Percentiles rank a stretch among this genome's conserved stretches.
These are phyloP conservation scores for Euphrasia confusa DNA, from an alignment of 257 asterid species.

Conservation along the genomic window DNA sequence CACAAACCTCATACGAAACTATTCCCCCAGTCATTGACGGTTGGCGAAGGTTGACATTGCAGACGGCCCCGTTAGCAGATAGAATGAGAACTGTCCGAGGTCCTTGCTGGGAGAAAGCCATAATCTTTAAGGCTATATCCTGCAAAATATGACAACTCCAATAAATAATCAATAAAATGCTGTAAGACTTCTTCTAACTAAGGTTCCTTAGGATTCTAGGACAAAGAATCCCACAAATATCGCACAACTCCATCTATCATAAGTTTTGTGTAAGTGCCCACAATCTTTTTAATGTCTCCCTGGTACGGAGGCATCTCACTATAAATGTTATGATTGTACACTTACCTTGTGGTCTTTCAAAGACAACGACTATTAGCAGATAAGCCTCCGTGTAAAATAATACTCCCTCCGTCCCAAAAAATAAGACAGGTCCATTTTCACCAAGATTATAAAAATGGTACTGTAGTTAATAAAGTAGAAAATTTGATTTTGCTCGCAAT, in stretches of 20 bases:
- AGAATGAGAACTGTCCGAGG: conserved; percentile 81
- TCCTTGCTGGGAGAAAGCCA: conserved; percentile 88
- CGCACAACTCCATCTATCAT: neutral
- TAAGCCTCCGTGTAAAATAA: neutral
- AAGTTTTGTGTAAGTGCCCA: neutral
- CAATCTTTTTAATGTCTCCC: neutral
- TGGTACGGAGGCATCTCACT: neutral
- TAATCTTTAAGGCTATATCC: conserved; percentile 74
- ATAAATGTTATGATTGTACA: neutral
- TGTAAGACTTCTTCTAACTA: neutral
- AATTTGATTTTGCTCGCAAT: too few relatives aligned
- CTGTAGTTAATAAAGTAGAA: too few relatives aligned
- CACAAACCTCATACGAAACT: conserved; percentile 77
- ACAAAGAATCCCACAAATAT: conserved; percentile 5
- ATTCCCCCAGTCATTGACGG: conserved; percentile 70
- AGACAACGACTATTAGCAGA: neutral
- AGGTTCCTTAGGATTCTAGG: conserved; percentile 7
- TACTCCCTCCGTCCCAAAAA: too few relatives aligned
- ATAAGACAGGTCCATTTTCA: too few relatives aligned
- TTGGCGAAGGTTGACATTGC: conserved; percentile 77
- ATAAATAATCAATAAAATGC: conserved; percentile 2
- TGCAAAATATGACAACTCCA: conserved; percentile 30
- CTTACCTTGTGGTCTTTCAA: conserved; percentile 1
- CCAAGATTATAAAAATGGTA: too few relatives aligned
- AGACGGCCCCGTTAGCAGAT: conserved; percentile 77